Evolutionary conservation across 331 rosid genomes (phyloP), one percentile per base, ranked within the genome.

Genomic region (Malus hybrid): DNA sequence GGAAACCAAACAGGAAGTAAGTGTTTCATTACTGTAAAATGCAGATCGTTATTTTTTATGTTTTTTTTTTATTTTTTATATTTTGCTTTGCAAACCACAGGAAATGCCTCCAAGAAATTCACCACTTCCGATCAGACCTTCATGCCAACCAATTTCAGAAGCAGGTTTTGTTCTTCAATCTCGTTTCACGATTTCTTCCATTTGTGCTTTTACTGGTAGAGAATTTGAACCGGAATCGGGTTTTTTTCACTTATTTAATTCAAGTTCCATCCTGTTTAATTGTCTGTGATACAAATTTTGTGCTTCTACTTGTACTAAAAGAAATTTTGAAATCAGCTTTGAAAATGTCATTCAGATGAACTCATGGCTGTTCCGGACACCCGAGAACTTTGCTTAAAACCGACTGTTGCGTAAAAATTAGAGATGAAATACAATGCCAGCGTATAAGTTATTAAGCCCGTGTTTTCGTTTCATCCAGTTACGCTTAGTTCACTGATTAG

Each of bases 101-200:
- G 86, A 70, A 68, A 50, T 74, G 62, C 63, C 75, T 71, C 74
- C 70, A 5, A 60, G 75, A 39, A 70, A 77, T 9, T 39, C 3
- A 68, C 67, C 53, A 67, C 39, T 68, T 76, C 48, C 73, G 46
- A 73, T 24, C 77, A 71, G 78, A 71, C 26, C 81, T 70, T 69
- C 86, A 68, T 74, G 73, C 71, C 75, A 70, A 60, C 76, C 81
- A 77, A 42, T 78, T n/a, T 32, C 75, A 28, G 33, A 56, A 28
- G 12, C 88, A 87, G 96, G 93, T 89, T 80, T 81, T 67, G 68
- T 62, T 67, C 84, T 69, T 78, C 36, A 60, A 26, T 44, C 71
- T 72, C 33, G 39, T 44, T 68, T 19, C 77, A 77, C 18, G 3
- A 48, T 36, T 39, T 36, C 42, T 46, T 3, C 39, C 34, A 13